Percentiles rank a stretch among this genome's conserved stretches.
phyloP scores from a whole-genome alignment of 257 asterid species.

The Nicotiana tabacum region DNA sequence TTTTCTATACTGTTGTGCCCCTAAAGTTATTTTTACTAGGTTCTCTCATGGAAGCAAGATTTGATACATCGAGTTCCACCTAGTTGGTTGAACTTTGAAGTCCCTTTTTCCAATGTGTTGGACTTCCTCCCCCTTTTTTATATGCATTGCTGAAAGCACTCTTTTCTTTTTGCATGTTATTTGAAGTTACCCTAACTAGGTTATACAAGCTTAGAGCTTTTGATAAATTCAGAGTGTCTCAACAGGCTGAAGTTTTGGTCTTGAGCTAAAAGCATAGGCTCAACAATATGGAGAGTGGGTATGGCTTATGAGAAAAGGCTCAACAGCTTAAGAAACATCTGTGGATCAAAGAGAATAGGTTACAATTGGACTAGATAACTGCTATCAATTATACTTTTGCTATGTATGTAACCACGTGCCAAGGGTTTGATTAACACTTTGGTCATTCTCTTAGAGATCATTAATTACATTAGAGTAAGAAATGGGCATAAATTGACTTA shows the following conservation, averaged over 20 bases:
- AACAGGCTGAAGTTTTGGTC: not conserved
- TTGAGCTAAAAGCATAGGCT: not conserved
- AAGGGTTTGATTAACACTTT: not conserved
- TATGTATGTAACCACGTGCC: not conserved
- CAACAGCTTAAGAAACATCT: not conserved
- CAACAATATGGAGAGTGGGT: not conserved
- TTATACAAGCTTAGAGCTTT: not conserved
- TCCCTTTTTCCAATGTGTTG: not conserved
- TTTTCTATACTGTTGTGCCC: not conserved
- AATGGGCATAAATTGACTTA: not conserved
- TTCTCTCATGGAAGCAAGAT: not conserved
- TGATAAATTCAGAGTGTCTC: not conserved
- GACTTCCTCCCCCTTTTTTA: not conserved
- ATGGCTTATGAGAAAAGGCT: not conserved
- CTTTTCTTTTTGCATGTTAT: not conserved
- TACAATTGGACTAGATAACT: not conserved
- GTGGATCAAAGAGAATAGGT: not conserved
- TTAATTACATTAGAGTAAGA: not conserved
- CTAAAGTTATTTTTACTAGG: not conserved
- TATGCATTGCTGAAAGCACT: not conserved
- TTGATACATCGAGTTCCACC: not conserved
- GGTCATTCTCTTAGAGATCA: not conserved
- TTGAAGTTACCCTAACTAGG: not conserved
- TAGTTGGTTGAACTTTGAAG: not conserved
- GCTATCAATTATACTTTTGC: not conserved